phyloP scores from a whole-genome alignment of 2,329 filamentous ascomycete species.

The Exophiala sideris region DNA sequence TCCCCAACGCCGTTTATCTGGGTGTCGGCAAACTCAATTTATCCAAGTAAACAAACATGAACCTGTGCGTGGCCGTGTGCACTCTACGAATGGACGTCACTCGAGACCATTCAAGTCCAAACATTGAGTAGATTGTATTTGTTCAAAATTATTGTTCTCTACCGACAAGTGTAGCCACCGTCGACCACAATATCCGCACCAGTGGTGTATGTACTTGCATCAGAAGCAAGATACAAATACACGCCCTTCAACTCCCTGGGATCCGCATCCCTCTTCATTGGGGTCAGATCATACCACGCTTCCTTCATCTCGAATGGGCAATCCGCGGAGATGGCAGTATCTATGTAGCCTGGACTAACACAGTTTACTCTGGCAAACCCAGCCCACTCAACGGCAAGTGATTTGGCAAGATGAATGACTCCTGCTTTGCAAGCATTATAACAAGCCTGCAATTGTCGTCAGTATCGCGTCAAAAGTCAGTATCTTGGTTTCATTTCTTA shows the following conservation, averaged over 20 bases:
- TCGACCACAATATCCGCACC: slow-evolving; percentile 71
- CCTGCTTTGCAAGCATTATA: slow-evolving; percentile 39
- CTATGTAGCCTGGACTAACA: slow-evolving; percentile 39
- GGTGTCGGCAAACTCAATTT: too few species aligned
- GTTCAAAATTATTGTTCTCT: too few species aligned
- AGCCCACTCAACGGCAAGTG: slow-evolving; percentile 38
- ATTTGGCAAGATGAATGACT: slow-evolving; percentile 39
- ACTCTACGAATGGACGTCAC: too few species aligned
- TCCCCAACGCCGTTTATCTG: too few species aligned
- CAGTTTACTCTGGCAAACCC: slow-evolving; percentile 39
- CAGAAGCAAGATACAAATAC: slow-evolving; percentile 73
- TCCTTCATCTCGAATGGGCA: slow-evolving; percentile 51
- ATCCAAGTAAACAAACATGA: too few species aligned
- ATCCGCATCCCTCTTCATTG: slow-evolving; percentile 63
- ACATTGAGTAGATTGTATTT: too few species aligned
- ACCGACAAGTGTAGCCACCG: slow-evolving; percentile 58
- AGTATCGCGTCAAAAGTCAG: slow-evolving; percentile 62
- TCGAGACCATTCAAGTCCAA: too few species aligned
- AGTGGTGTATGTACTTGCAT: slow-evolving; percentile 76
- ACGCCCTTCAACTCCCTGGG: slow-evolving; percentile 75
- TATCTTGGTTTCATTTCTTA: neutral
- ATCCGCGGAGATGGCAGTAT: slow-evolving; percentile 56
- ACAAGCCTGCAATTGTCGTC: slow-evolving; percentile 65
- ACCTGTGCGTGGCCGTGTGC: too few species aligned
- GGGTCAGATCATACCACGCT: slow-evolving; percentile 57